phyloP scores from a whole-genome alignment of 805 yeast genomes.

The Teunomyces funiuensis region DNA sequence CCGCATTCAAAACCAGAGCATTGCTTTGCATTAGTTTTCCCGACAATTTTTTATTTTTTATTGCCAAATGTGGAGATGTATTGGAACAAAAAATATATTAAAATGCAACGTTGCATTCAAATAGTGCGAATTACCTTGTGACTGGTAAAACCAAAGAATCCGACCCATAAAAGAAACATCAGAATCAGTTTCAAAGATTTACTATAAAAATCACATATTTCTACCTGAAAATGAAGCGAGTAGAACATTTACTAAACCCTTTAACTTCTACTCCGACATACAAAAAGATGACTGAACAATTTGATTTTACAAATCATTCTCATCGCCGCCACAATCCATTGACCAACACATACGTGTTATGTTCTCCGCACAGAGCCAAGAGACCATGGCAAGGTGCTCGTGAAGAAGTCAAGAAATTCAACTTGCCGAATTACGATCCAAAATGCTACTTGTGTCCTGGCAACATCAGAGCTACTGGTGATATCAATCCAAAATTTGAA shows the following conservation, averaged over 20 bases:
- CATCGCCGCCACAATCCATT: conserved; percentile 73
- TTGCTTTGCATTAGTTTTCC: conserved; percentile 3
- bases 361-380: conserved; percentile 75
- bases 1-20: too few relatives aligned
- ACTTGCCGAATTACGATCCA: conserved; percentile 57
- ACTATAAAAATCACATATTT: background rate
- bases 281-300: conserved; percentile 15
- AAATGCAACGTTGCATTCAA: conserved; percentile 7
- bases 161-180: background rate
- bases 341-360: conserved; percentile 65
- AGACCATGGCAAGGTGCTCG: conserved; percentile 82
- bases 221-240: conserved; percentile 8
- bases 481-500: conserved; percentile 54
- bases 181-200: background rate
- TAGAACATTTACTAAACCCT: conserved; percentile 23
- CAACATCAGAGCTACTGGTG: conserved; percentile 63
- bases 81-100: conserved; percentile 1
- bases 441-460: conserved; percentile 75
- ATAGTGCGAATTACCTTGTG: background rate
- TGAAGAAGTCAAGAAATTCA: conserved; percentile 45
- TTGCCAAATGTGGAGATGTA: background rate
- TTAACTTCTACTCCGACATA: conserved; percentile 20
- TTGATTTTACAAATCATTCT: conserved; percentile 56
- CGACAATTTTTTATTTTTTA: background rate
- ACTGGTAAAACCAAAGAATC: background rate